A percentile compares a stretch with the other conserved stretches of the same genome.
Conservation (phyloP, 2,329 filamentous ascomycete genomes). For the Colletotrichum phormii region DNA sequence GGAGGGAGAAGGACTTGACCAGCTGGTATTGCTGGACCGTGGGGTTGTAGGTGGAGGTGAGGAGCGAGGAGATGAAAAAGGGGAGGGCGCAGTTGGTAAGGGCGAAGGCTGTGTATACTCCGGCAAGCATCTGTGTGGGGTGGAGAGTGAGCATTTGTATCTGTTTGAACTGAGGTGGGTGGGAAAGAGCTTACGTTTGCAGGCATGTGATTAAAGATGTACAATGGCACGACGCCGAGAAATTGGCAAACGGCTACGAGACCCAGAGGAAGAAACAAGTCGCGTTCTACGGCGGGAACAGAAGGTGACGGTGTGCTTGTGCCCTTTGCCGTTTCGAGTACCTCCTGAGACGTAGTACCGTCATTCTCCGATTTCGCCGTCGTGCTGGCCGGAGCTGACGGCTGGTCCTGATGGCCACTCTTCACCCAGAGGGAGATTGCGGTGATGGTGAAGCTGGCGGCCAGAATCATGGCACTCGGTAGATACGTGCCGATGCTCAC, state of each 20-base stretch:
- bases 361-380: conserved; percentile 4
- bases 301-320: neutral
- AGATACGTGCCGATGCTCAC: conserved; percentile 98
- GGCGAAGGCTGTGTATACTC: conserved; percentile 69
- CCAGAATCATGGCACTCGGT: conserved; percentile 96
- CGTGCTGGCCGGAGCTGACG: conserved; percentile 6
- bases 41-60: conserved; percentile 64
- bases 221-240: conserved; percentile 83
- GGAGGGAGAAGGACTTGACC: conserved; percentile 90
- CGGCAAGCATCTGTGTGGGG: conserved; percentile 29
- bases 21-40: conserved; percentile 79
- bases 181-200: conserved; percentile 64
- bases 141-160: neutral
- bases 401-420: conserved; percentile 70
- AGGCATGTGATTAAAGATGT: conserved; percentile 83
- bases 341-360: neutral
- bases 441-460: conserved; percentile 94
- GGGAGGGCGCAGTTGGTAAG: conserved; percentile 68
- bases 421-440: conserved; percentile 94
- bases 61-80: conserved; percentile 63
- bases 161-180: neutral
- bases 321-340: neutral
- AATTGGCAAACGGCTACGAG: conserved; percentile 81
- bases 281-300: conserved; percentile 63
- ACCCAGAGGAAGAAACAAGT: conserved; percentile 78